A percentile compares a stretch with the other conserved stretches of the same genome.
These are phyloP conservation scores for Coemansia furcata DNA, from an alignment of 192 early-diverging fungal species.

Conservation along the genomic window DNA sequence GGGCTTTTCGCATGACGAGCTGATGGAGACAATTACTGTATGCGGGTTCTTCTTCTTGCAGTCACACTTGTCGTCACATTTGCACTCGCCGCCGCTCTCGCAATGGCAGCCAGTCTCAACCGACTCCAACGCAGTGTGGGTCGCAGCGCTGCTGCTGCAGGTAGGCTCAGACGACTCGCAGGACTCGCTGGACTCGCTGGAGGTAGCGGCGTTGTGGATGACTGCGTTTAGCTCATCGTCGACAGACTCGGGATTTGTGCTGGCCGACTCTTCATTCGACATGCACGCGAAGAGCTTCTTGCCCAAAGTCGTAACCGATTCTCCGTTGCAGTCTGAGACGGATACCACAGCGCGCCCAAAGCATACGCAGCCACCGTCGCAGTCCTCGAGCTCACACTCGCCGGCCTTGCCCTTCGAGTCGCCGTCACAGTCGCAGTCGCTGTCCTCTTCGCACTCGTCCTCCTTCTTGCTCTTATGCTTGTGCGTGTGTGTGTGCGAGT, in stretches of 20 bases:
- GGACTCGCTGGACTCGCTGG: neutral
- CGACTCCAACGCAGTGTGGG: slow-evolving; percentile 19
- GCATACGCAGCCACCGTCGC: slow-evolving; percentile 23
- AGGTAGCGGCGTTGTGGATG: slow-evolving; percentile 5
- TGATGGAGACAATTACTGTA: slow-evolving; percentile 30
- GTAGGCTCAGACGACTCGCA: neutral
- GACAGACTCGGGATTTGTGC: slow-evolving; percentile 15
- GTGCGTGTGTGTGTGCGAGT: slow-evolving; percentile 25
- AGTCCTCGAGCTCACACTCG: slow-evolving; percentile 15
- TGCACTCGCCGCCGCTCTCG: slow-evolving; percentile 22
- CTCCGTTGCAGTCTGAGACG: slow-evolving; percentile 21
- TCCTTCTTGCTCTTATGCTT: slow-evolving; percentile 9
- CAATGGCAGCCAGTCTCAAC: slow-evolving; percentile 27
- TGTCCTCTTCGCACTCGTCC: neutral
- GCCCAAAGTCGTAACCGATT: slow-evolving; percentile 31
- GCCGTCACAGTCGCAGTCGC: neutral
- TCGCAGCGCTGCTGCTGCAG: neutral
- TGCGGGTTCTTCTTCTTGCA: slow-evolving; percentile 32
- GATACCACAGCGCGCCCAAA: slow-evolving; percentile 42
- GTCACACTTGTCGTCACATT: slow-evolving; percentile 23
- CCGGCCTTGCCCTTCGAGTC: neutral
- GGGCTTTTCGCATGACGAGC: slow-evolving; percentile 6
- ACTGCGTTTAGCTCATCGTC: slow-evolving; percentile 4
- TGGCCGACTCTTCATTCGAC: neutral
- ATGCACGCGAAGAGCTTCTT: slow-evolving; percentile 29